These are phyloP conservation scores for Gossypium thurberi DNA, from an alignment of 345 rosid species.

Conservation along the genomic window DNA sequence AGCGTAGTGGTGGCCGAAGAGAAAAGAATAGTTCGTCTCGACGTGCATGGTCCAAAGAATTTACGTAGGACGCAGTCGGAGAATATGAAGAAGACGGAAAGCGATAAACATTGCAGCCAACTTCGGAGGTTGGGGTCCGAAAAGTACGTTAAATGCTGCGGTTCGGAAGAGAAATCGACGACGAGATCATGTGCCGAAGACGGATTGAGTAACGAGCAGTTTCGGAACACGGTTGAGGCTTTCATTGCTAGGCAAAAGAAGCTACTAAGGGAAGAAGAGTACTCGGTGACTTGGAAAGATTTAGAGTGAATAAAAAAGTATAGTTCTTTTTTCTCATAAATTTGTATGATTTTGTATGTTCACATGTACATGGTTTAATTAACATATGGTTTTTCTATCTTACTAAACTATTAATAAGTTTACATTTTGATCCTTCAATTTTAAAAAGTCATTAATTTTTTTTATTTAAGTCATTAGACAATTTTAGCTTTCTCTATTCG, in stretches of 20 bases:
- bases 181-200: slow-evolving; percentile 33
- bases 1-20: background rate
- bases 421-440: too few relatives aligned
- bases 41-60: slow-evolving; percentile 9
- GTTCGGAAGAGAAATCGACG: slow-evolving; percentile 8
- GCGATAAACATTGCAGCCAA: slow-evolving; percentile 16
- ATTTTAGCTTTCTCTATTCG: too few relatives aligned
- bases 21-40: background rate
- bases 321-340: background rate
- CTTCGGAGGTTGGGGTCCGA: slow-evolving; percentile 35
- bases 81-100: slow-evolving; percentile 14
- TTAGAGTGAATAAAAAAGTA: background rate
- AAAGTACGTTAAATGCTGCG: slow-evolving; percentile 17
- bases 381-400: background rate
- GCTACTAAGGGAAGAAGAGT: slow-evolving; percentile 47
- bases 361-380: background rate
- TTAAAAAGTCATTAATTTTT: too few relatives aligned
- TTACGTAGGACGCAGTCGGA: slow-evolving; percentile 40
- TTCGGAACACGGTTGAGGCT: slow-evolving; percentile 42
- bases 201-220: slow-evolving; percentile 58
- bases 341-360: background rate
- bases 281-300: slow-evolving; percentile 13
- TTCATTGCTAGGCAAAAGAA: slow-evolving; percentile 63
- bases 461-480: too few relatives aligned
- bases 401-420: too few relatives aligned